Evolutionary conservation across 179 eudicot species (phyloP).

Genomic region (Silene coronaria): DNA sequence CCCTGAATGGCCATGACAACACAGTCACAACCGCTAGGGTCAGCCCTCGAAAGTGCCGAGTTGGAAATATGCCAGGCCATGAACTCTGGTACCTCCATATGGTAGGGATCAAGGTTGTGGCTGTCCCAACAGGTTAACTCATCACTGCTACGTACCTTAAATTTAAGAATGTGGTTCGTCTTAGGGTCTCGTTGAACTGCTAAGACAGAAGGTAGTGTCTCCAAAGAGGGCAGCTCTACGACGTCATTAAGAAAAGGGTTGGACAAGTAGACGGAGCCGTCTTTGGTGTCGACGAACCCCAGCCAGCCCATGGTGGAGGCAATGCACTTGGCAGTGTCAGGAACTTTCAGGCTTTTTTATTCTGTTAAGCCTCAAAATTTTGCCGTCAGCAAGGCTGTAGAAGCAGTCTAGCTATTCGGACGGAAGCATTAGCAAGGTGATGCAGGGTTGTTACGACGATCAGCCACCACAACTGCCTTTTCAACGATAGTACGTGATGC

Average conservation of each 20-base stretch:
- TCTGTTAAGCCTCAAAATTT: background rate
- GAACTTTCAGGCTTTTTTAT: background rate
- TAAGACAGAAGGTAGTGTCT: background rate
- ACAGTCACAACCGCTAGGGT: background rate
- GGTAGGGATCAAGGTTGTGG: background rate
- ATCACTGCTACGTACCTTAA: background rate
- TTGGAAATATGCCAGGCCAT: background rate
- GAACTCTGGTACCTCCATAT: background rate
- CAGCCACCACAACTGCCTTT: background rate
- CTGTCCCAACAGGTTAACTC: background rate
- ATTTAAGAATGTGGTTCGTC: background rate
- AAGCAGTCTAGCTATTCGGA: background rate
- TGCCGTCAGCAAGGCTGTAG: background rate
- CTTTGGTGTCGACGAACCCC: constrained; percentile 7
- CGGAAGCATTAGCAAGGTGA: background rate
- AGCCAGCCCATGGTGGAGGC: constrained; percentile 2
- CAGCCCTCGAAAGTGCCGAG: background rate
- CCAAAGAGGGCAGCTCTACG: background rate
- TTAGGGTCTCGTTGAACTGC: background rate
- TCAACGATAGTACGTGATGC: background rate
- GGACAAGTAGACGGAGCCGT: background rate
- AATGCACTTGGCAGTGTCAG: no score
- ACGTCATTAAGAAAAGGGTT: background rate
- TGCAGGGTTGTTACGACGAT: background rate
- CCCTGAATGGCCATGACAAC: background rate